Evolutionary conservation across 208 protist species (phyloP).

Genomic region (Trichomonas tenax): DNA sequence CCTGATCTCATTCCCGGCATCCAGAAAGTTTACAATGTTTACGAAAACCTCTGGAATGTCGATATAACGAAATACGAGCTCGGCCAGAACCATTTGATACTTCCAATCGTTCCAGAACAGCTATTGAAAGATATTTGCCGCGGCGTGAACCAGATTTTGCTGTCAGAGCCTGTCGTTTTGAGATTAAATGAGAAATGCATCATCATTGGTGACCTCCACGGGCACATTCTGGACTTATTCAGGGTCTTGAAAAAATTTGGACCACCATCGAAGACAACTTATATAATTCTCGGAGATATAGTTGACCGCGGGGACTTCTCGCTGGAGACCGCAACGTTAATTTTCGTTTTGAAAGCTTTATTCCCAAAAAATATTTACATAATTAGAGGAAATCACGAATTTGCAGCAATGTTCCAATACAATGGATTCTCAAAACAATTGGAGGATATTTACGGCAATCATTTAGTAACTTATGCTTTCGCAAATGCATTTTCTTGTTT

Average conservation of each 20-base stretch:
- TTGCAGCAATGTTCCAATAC: constrained; percentile 68
- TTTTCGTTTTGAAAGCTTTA: not conserved
- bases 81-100: too few relatives aligned
- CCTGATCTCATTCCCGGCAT: too few relatives aligned
- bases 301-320: not conserved
- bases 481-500: constrained; percentile 63
- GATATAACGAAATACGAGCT: too few relatives aligned
- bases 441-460: constrained; percentile 62
- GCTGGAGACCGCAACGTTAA: not conserved
- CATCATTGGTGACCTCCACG: not conserved
- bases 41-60: too few relatives aligned
- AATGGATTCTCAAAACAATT: constrained; percentile 73
- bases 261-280: not conserved
- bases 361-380: constrained; percentile 67
- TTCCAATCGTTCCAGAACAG: too few relatives aligned
- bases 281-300: constrained; percentile 1
- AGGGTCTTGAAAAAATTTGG: not conserved
- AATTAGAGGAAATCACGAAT: constrained; percentile 75
- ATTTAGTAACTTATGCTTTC: constrained; percentile 60
- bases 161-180: not conserved
- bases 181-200: not conserved
- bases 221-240: not conserved
- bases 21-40: too few relatives aligned
- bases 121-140: not conserved
- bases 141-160: not conserved